These are phyloP conservation scores for Kodamaea neixiangensis DNA, from an alignment of 805 yeast species.

Conservation along the genomic window DNA sequence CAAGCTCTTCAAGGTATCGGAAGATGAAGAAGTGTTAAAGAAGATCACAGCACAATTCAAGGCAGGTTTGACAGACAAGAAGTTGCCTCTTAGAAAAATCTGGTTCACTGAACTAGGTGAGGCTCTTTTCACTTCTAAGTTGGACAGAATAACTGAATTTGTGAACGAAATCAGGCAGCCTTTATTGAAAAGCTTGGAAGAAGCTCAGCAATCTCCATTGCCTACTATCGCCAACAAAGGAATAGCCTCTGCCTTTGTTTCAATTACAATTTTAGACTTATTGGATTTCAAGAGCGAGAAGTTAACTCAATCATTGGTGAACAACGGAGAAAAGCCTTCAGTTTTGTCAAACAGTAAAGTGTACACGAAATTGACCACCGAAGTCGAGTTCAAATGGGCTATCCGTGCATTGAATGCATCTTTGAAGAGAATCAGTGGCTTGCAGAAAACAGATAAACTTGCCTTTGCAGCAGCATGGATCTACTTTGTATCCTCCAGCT, in stretches of 20 bases:
- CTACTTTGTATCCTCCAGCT: conserved; percentile 46
- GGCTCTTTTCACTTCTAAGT: conserved; percentile 17
- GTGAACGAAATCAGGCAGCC: conserved; percentile 21
- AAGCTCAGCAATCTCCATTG: conserved; percentile 53
- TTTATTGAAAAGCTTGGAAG: conserved; percentile 35
- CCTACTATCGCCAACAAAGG: conserved; percentile 54
- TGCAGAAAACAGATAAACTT: conserved; percentile 17
- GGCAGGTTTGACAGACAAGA: conserved; percentile 69
- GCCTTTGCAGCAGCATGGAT: conserved; percentile 51
- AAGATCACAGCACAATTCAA: conserved; percentile 36
- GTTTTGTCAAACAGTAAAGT: conserved; percentile 49
- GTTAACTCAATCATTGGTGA: conserved; percentile 6
- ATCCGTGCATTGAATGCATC: conserved; percentile 45
- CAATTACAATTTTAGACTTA: conserved; percentile 28
- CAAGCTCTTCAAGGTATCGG: conserved; percentile 16
- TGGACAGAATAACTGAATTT: conserved; percentile 1
- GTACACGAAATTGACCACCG: conserved; percentile 48
- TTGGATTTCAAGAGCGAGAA: conserved; percentile 5
- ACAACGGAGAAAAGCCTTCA: conserved; percentile 48
- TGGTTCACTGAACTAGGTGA: conserved; percentile 64
- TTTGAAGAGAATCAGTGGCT: conserved; percentile 17
- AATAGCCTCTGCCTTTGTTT: conserved; percentile 56
- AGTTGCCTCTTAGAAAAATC: conserved; percentile 57
- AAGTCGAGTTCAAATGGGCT: conserved; percentile 55
- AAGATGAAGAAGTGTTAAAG: conserved; percentile 8